Conservation (phyloP, 768 basidiomycete genomes). For the Russula olivacea region DNA sequence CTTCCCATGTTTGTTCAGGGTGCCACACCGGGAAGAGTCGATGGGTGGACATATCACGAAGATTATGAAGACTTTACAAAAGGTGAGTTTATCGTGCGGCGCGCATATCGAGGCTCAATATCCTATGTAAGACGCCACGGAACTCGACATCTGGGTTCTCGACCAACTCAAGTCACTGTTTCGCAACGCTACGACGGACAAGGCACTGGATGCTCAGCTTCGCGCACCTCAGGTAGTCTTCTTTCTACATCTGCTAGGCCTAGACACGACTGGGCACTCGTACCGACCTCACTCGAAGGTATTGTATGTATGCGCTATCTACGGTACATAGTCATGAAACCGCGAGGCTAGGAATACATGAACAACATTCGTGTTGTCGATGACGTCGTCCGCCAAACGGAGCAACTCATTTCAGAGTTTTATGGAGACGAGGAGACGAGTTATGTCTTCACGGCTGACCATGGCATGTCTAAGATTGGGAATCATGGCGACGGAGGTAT, state of each 20-base stretch:
- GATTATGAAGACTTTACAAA: constrained; percentile 84
- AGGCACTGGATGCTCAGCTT: constrained; percentile 45
- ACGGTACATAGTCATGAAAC: neutral
- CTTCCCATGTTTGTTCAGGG: constrained; percentile 82
- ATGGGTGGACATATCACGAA: constrained; percentile 70
- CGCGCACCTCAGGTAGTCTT: constrained; percentile 60
- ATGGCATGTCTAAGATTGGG: constrained; percentile 84
- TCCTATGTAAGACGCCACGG: constrained; percentile 54
- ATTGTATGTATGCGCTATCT: constrained; percentile 2
- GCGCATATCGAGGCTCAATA: neutral
- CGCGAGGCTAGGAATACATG: constrained; percentile 65
- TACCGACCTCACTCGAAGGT: constrained; percentile 79
- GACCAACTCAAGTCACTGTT: constrained; percentile 60
- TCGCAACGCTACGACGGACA: constrained; percentile 54
- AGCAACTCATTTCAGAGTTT: constrained; percentile 54
- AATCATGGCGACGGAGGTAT: constrained; percentile 86
- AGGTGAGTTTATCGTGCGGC: constrained; percentile 37
- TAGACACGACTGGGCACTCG: constrained; percentile 84
- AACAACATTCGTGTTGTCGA: constrained; percentile 78
- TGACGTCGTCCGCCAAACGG: constrained; percentile 59
- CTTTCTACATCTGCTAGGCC: constrained; percentile 76
- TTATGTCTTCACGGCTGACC: constrained; percentile 81
- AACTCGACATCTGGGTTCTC: constrained; percentile 73
- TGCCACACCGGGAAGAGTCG: constrained; percentile 61
- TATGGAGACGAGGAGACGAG: constrained; percentile 64